Evolutionary conservation across 1,139 yeast species (phyloP), one percentile per base, ranked within the genome.

Genomic region (Yamadazyma sp.): DNA sequence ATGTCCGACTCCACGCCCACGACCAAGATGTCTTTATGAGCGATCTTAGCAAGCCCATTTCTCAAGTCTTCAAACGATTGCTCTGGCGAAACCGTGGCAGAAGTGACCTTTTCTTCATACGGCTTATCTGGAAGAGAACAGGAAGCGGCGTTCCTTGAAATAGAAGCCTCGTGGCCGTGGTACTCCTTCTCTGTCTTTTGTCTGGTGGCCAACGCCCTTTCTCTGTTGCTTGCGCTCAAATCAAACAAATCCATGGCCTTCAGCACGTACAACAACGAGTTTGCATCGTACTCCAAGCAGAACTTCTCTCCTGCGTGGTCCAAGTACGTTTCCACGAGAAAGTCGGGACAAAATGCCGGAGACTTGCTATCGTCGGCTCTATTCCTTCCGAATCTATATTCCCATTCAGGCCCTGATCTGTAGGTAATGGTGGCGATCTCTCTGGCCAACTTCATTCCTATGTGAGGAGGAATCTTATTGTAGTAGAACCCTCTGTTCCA

Each of bases 331-430:
- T 89, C 98, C 36, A 89, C 91, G 44, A 89, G 65, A 57, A 88
- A 89, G 55, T 89, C 98, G 0, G 97, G 95, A 60, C 97, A 89
- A 36, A 91, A 68, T 0, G 96, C 96, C 1, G 96, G 96, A 5
- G 85, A 76, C 45, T 72, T 73, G 5, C 81, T 66, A 24, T 89
- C 92, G 57, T 87, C 92, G 0, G 95, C 86, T 45, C 98, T 72
- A 53, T 85, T 88, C 43, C 95, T 77, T 2, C 96, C 96, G 61
- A 89, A 89, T 43, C 97, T 67, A 50, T 81, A 79, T 58, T 89
- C 98, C 98, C 98, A 89, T 61, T 89, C 98, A 1, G 97, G 97
- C 0, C 98, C 98, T 1, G 95, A 87, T 50, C 98, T 74, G 59
- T 89, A 89, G 0, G 97, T 88, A 36, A 91, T 88, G 0, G 98